phyloP scores from a whole-genome alignment of 805 yeast genomes.

The Saccharomyces cerevisiae region DNA sequence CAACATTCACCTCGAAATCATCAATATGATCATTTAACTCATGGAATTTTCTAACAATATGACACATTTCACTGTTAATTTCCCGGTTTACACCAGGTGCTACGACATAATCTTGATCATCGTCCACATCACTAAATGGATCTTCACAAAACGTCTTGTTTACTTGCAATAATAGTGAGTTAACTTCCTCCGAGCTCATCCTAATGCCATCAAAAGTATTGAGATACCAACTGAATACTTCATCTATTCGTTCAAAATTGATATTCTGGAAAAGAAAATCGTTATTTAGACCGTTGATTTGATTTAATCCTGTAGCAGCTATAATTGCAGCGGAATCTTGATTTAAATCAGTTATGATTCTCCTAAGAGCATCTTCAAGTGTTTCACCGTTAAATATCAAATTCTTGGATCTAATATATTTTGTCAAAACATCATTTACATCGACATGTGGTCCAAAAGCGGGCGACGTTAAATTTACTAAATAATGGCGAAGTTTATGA shows the following conservation, averaged over 20 bases:
- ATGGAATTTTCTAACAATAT: constrained; percentile 26
- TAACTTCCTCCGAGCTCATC: constrained; percentile 13
- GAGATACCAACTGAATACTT: constrained; percentile 21
- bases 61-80: constrained; percentile 27
- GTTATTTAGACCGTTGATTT: constrained; percentile 23
- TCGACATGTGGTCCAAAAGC: constrained; percentile 30
- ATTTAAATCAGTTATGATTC: constrained; percentile 24
- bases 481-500: constrained; percentile 58
- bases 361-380: constrained; percentile 21
- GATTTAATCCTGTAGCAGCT: constrained; percentile 29
- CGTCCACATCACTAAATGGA: constrained; percentile 25
- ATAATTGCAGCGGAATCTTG: constrained; percentile 30
- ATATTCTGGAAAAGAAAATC: constrained; percentile 28
- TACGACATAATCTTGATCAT: constrained; percentile 21
- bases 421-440: constrained; percentile 25
- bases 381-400: constrained; percentile 21
- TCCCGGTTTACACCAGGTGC: constrained; percentile 26
- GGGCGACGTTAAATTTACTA: constrained; percentile 37
- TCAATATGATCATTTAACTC: constrained; percentile 27
- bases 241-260: constrained; percentile 24
- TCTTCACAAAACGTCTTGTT: constrained; percentile 28
- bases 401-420: constrained; percentile 23
- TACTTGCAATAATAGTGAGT: constrained; percentile 15
- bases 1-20: constrained; percentile 32
- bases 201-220: constrained; percentile 4